phyloP scores from a whole-genome alignment of 164 flowering plant genomes.

The Magnolia officinalis region DNA sequence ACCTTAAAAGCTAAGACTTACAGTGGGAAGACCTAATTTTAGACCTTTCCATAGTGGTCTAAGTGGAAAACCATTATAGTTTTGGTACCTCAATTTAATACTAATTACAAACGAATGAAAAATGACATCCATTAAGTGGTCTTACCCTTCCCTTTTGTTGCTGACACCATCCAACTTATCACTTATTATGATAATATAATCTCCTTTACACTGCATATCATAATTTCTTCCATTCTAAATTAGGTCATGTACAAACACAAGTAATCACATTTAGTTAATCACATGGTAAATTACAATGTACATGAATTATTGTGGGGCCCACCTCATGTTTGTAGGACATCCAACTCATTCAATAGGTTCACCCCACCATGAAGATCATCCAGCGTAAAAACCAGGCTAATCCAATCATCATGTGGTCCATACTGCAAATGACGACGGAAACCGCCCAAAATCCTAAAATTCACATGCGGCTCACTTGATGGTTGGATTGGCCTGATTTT shows the following conservation, averaged over 20 bases:
- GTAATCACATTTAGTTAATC: too few relatives aligned
- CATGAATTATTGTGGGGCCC: not conserved
- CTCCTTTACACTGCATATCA: slow-evolving; percentile 7
- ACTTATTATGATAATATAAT: not conserved
- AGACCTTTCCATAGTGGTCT: slow-evolving; percentile 4
- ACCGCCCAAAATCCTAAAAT: too few relatives aligned
- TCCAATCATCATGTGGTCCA: too few relatives aligned
- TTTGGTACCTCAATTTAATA: not conserved
- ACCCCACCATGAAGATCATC: not conserved
- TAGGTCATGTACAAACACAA: not conserved
- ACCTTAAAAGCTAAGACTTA: too few relatives aligned
- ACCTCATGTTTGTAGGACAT: not conserved
- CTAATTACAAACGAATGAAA: not conserved
- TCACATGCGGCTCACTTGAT: too few relatives aligned
- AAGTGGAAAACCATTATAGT: slow-evolving; percentile 2
- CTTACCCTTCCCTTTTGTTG: not conserved
- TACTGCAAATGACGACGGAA: too few relatives aligned
- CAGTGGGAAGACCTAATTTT: not conserved
- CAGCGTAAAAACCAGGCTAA: too few relatives aligned
- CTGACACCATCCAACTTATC: slow-evolving; percentile 3
- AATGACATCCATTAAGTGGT: not conserved
- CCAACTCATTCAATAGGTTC: not conserved
- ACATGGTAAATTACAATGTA: not conserved
- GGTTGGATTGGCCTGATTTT: too few relatives aligned
- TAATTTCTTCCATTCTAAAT: not conserved